Evolutionary conservation across 306 rosid genomes (phyloP).

Genomic region (Vigna radiata): DNA sequence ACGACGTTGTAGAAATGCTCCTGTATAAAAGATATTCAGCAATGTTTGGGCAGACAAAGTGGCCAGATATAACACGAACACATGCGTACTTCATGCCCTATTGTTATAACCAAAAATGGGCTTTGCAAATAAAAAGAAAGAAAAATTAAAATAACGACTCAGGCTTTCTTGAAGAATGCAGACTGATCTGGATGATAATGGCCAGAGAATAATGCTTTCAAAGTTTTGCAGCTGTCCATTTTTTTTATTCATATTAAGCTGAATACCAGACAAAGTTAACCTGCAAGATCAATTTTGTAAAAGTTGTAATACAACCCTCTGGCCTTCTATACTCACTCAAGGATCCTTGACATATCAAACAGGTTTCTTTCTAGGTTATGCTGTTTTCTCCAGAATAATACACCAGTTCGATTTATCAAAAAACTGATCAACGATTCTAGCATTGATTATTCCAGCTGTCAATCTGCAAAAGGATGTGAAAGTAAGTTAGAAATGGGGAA

Average conservation of each 20-base stretch:
- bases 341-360: slow-evolving; percentile 13
- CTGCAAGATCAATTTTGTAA: neutral
- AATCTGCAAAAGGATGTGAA: slow-evolving; percentile 60
- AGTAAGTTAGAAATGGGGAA: slow-evolving; percentile 30
- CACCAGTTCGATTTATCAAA: slow-evolving; percentile 97
- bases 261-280: neutral
- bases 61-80: slow-evolving; percentile 20
- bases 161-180: slow-evolving; percentile 16
- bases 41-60: slow-evolving; percentile 1
- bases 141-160: neutral
- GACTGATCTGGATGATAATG: slow-evolving; percentile 17
- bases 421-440: slow-evolving; percentile 77
- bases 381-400: slow-evolving; percentile 75
- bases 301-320: neutral
- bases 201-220: slow-evolving; percentile 15
- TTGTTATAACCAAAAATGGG: slow-evolving; percentile 38
- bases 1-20: slow-evolving; percentile 19
- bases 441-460: slow-evolving; percentile 68
- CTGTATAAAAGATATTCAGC: slow-evolving; percentile 13
- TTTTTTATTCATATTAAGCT: neutral
- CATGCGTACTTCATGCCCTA: slow-evolving; percentile 25
- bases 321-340: slow-evolving; percentile 9
- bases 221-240: slow-evolving; percentile 19
- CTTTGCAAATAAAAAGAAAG: slow-evolving; percentile 29
- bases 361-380: slow-evolving; percentile 47